Percentiles rank a stretch among this genome's conserved stretches.
phyloP scores from a whole-genome alignment of 2,329 filamentous ascomycete species.

The Phaeophleospora eucalypticola region DNA sequence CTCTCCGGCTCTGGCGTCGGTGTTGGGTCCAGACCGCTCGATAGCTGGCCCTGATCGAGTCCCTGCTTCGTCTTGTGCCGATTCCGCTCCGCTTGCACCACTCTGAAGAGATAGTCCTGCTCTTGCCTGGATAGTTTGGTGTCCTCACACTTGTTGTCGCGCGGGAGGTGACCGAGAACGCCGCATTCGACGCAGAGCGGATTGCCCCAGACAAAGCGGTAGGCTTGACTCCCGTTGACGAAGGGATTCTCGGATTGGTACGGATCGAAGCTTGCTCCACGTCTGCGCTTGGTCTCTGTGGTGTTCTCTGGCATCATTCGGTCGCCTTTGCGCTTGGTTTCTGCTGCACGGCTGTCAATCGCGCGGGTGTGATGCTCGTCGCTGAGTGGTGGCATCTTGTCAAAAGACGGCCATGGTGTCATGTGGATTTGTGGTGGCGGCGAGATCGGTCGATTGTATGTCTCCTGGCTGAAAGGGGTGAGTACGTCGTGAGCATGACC shows the following conservation, averaged over 20 bases:
- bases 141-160: slow-evolving; percentile 7
- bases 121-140: slow-evolving; percentile 8
- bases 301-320: no score
- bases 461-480: no score
- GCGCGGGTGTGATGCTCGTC: no score
- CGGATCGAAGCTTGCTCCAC: slow-evolving; percentile 11
- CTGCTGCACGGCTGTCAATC: no score
- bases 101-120: slow-evolving; percentile 11
- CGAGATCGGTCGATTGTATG: no score
- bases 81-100: slow-evolving; percentile 14
- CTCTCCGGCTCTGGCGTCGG: neutral
- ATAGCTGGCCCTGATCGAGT: slow-evolving; percentile 1
- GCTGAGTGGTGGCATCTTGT: no score
- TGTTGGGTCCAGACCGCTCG: slow-evolving; percentile 3
- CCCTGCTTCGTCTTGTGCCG: slow-evolving; percentile 14
- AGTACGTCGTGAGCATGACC: no score
- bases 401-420: no score
- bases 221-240: slow-evolving; percentile 15
- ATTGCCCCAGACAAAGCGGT: slow-evolving; percentile 20
- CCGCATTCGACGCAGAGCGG: slow-evolving; percentile 21
- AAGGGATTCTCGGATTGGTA: slow-evolving; percentile 13
- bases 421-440: no score
- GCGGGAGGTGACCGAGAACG: slow-evolving; percentile 16
- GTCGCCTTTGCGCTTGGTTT: no score
- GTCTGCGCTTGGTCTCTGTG: neutral